A percentile compares a stretch with the other conserved stretches of the same genome.
phyloP scores from a whole-genome alignment of 345 rosid genomes.

The Cardamine resedifolia region DNA sequence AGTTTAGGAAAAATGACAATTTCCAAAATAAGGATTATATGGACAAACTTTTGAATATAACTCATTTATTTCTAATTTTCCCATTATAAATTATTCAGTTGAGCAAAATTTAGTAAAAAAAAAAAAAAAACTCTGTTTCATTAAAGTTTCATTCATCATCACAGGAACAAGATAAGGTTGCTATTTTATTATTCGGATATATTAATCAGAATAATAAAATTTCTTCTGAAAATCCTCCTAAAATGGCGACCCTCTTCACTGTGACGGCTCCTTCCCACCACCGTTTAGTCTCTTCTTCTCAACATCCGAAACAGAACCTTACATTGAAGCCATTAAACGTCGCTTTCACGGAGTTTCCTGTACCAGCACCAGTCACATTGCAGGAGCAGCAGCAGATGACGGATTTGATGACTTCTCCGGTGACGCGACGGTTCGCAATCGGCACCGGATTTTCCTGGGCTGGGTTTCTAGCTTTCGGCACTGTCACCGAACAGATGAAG shows the following conservation, averaged over 20 bases:
- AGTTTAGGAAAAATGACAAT: no score
- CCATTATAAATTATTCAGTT: background rate
- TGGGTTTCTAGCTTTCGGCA: conserved; percentile 62
- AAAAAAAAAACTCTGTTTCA: background rate
- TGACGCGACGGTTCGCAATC: conserved; percentile 82
- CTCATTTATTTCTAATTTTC: no score
- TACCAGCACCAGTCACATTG: conserved; percentile 7
- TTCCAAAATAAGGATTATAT: no score
- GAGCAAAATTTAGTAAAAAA: background rate
- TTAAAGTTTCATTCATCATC: conserved; percentile 3
- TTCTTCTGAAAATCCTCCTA: background rate
- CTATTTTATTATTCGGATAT: background rate
- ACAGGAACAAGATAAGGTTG: conserved; percentile 35
- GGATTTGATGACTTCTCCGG: conserved; percentile 74
- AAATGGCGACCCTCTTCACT: conserved; percentile 39
- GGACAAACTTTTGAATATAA: no score
- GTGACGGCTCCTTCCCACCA: conserved; percentile 29
- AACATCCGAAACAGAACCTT: conserved; percentile 39
- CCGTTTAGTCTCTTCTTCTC: conserved; percentile 42
- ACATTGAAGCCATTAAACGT: conserved; percentile 8
- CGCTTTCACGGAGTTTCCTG: background rate
- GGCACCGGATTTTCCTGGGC: conserved; percentile 85
- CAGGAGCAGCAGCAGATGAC: conserved; percentile 31
- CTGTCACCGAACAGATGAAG: conserved; percentile 73
- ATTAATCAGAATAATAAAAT: background rate